These are phyloP conservation scores for Corinectria fuckeliana DNA, from an alignment of 2,329 filamentous ascomycete genomes.

Conservation along the genomic window DNA sequence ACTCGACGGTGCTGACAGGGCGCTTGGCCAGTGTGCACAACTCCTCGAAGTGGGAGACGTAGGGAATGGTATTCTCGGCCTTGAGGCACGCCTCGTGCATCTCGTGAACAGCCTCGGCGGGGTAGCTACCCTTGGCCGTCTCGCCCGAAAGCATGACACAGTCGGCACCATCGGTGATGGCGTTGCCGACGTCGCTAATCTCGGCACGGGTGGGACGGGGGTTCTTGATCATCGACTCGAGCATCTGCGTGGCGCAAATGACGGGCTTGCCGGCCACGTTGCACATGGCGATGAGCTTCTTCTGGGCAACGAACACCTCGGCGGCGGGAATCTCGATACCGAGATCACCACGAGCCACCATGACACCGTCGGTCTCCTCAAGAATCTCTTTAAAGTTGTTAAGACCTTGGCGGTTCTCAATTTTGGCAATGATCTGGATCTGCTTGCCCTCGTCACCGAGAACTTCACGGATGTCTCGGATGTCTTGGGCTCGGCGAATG, in stretches of 20 bases:
- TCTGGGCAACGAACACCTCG: constrained; percentile 98
- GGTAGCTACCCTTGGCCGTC: constrained; percentile 97
- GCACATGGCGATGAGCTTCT: constrained; percentile 99
- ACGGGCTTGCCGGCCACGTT: constrained; percentile 98
- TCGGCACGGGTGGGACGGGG: constrained; percentile 96
- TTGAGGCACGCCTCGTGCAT: constrained; percentile 98
- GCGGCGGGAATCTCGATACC: constrained; percentile 99
- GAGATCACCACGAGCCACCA: constrained; percentile 95
- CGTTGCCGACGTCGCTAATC: constrained; percentile 98
- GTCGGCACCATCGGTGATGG: constrained; percentile 95
- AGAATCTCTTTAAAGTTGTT: constrained; percentile 99
- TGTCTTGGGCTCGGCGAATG: constrained; percentile 93
- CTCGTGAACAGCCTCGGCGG: constrained; percentile 89
- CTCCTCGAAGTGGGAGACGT: constrained; percentile 96
- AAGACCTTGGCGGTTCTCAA: constrained; percentile 99
- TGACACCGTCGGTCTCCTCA: constrained; percentile 95
- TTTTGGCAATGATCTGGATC: constrained; percentile 99
- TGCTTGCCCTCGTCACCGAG: constrained; percentile 91
- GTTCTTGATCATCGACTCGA: constrained; percentile 99
- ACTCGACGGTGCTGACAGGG: constrained; percentile 88
- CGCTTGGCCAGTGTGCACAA: constrained; percentile 82
- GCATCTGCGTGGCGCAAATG: constrained; percentile 99
- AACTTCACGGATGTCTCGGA: constrained; percentile 88
- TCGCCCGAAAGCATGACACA: constrained; percentile 99
- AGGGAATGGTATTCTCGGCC: constrained; percentile 96